phyloP scores from a whole-genome alignment of 345 rosid species.

The Euclidium syriacum region DNA sequence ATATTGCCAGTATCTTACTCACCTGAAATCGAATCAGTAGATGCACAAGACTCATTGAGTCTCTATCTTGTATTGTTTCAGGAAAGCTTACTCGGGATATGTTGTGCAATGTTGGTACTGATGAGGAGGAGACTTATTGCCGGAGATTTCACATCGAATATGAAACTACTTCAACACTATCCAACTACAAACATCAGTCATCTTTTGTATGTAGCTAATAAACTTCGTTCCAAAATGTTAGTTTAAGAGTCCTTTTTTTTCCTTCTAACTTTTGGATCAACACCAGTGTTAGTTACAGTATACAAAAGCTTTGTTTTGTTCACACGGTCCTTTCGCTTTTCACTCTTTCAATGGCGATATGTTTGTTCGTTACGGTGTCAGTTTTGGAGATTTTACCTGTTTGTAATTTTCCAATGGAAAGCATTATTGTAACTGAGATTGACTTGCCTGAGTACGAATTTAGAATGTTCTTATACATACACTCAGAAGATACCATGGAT shows the following conservation, averaged over 20 bases:
- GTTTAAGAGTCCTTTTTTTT: neutral
- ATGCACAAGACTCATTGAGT: neutral
- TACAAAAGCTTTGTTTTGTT: constrained; percentile 14
- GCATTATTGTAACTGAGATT: no score
- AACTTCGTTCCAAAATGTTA: constrained; percentile 53
- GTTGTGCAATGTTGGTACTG: constrained; percentile 94
- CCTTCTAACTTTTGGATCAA: neutral
- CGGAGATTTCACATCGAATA: constrained; percentile 59
- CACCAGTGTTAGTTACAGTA: neutral
- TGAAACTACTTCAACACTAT: constrained; percentile 72
- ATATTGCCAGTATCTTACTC: constrained; percentile 4
- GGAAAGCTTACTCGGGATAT: constrained; percentile 87
- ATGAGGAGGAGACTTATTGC: constrained; percentile 40
- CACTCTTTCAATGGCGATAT: neutral
- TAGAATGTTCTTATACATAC: no score
- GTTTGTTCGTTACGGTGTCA: neutral
- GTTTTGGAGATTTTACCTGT: no score
- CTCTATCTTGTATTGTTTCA: no score
- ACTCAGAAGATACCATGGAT: no score
- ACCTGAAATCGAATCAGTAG: neutral
- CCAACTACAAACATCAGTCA: constrained; percentile 80
- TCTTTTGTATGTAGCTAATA: constrained; percentile 87
- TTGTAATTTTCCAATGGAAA: no score
- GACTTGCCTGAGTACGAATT: no score
- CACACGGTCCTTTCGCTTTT: neutral